A percentile compares a stretch with the other conserved stretches of the same genome.
These are phyloP conservation scores for Clonostachys rhizophaga DNA, from an alignment of 2,329 filamentous ascomycete species.

Conservation along the genomic window DNA sequence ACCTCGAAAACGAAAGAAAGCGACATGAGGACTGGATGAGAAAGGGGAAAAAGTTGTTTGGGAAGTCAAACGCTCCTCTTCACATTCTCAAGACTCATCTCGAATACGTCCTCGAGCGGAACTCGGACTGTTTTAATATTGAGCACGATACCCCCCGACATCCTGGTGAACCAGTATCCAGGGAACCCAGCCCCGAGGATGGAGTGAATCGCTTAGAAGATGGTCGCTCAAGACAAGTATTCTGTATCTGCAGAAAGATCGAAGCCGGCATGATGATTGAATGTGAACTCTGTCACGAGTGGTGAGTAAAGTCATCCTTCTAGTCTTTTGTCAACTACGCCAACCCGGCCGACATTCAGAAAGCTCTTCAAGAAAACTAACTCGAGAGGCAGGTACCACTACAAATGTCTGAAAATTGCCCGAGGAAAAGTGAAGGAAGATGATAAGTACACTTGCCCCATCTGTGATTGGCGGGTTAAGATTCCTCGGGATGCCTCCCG, in stretches of 20 bases:
- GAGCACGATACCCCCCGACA: conserved; percentile 78
- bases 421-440: conserved; percentile 97
- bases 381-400: conserved; percentile 70
- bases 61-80: conserved; percentile 93
- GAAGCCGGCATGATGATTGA: conserved; percentile 99
- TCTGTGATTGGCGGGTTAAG: conserved; percentile 95
- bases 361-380: conserved; percentile 1
- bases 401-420: conserved; percentile 96
- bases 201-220: conserved; percentile 54
- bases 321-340: too few species aligned
- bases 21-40: conserved; percentile 99
- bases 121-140: conserved; percentile 87
- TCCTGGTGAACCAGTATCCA: conserved; percentile 86
- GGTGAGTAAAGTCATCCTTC: conserved; percentile 52
- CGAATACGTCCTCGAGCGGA: conserved; percentile 86
- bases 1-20: conserved; percentile 91
- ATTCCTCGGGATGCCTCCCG: conserved; percentile 94
- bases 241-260: conserved; percentile 90
- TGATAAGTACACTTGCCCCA: conserved; percentile 96
- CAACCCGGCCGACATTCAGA: background rate
- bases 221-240: conserved; percentile 70
- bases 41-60: conserved; percentile 94
- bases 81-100: conserved; percentile 95
- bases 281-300: conserved; percentile 96
- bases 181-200: conserved; percentile 63